phyloP scores from a whole-genome alignment of 2,329 filamentous ascomycete species.

The Cryphonectria radicalis region DNA sequence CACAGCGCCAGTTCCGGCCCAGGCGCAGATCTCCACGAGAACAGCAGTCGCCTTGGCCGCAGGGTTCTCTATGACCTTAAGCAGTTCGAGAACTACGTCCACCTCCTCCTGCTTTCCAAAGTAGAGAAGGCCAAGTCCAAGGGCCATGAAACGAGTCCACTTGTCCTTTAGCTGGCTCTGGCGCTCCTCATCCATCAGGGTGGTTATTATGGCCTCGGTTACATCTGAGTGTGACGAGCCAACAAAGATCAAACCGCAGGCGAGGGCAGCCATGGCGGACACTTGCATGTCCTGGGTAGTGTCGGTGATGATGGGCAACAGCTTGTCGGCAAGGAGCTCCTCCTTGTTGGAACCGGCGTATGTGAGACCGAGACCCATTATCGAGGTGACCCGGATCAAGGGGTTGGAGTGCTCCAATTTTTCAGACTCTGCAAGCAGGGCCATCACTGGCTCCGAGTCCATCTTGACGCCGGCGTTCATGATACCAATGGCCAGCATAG shows the following conservation, averaged over 20 bases:
- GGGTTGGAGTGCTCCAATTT: conserved; percentile 80
- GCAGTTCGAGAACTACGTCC: conserved; percentile 94
- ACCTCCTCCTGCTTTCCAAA: conserved; percentile 98
- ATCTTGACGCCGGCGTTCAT: conserved; percentile 90
- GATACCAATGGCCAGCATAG: conserved; percentile 90
- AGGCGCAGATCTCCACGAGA: conserved; percentile 93
- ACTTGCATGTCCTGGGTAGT: conserved; percentile 89
- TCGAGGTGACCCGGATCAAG: conserved; percentile 78
- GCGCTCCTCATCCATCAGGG: conserved; percentile 90
- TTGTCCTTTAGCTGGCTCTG: conserved; percentile 93
- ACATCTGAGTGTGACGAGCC: conserved; percentile 91
- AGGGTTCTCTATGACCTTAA: conserved; percentile 96
- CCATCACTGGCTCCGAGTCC: conserved; percentile 88
- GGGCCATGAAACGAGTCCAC: conserved; percentile 95
- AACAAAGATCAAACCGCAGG: conserved; percentile 88
- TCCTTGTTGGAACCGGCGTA: conserved; percentile 95
- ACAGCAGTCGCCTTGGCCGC: conserved; percentile 97
- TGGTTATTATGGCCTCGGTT: conserved; percentile 88
- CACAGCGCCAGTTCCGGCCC: conserved; percentile 96
- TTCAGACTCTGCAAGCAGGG: conserved; percentile 78
- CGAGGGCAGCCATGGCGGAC: conserved; percentile 92
- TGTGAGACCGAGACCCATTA: conserved; percentile 94
- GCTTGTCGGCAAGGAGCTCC: conserved; percentile 74
- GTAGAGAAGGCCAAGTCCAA: conserved; percentile 90
- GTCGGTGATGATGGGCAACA: conserved; percentile 87